These are phyloP conservation scores for Candida anglica DNA, from an alignment of 805 yeast genomes.

Conservation along the genomic window DNA sequence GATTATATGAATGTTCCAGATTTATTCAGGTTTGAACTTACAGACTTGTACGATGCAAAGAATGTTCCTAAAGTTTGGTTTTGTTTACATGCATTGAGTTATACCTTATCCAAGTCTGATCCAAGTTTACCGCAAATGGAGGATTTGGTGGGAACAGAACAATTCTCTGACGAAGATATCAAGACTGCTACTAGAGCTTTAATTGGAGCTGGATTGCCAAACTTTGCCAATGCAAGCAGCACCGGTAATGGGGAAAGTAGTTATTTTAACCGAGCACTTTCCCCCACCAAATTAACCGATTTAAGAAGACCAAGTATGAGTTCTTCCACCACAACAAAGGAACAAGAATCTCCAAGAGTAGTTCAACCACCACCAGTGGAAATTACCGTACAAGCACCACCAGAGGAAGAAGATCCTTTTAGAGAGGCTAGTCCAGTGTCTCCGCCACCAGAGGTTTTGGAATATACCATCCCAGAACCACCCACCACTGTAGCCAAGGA, in stretches of 20 bases:
- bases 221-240: conserved; percentile 54
- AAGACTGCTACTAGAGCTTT: conserved; percentile 65
- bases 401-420: neutral
- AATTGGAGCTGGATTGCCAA: conserved; percentile 68
- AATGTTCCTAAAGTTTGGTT: conserved; percentile 92
- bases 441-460: neutral
- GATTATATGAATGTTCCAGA: conserved; percentile 76
- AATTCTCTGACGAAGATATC: conserved; percentile 67
- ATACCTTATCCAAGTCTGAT: conserved; percentile 57
- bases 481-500: neutral
- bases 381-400: neutral
- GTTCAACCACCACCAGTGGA: neutral
- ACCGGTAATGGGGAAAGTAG: conserved; percentile 17
- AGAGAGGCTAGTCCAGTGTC: neutral
- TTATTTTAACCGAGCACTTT: conserved; percentile 14
- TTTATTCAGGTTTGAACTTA: conserved; percentile 82
- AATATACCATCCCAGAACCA: neutral
- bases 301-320: no score
- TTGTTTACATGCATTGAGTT: conserved; percentile 85
- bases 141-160: conserved; percentile 56
- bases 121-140: conserved; percentile 55
- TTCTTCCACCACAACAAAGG: no score
- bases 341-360: neutral
- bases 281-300: neutral
- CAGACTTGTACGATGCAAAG: conserved; percentile 88